Conservation (phyloP, 805 yeast species). For the Ogataea haglerorum region DNA sequence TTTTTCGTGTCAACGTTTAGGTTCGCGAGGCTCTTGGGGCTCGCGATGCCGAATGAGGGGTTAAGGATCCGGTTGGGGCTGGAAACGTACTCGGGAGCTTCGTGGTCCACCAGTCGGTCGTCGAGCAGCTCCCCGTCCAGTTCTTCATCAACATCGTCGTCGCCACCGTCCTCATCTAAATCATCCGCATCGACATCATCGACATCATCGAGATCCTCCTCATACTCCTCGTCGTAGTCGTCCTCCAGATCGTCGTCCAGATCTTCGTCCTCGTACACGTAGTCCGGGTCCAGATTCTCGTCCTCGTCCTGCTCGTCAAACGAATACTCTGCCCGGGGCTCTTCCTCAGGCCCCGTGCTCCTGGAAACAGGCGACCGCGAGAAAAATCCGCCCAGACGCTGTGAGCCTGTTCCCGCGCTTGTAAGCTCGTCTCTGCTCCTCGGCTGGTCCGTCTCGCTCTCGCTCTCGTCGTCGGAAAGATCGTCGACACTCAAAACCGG, state of each 20-base stretch:
- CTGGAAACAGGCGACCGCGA: slow-evolving; percentile 18
- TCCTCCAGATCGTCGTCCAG: slow-evolving; percentile 28
- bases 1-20: slow-evolving; percentile 15
- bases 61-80: slow-evolving; percentile 3
- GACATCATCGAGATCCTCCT: slow-evolving; percentile 20
- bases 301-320: slow-evolving; percentile 26
- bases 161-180: slow-evolving; percentile 28
- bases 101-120: slow-evolving; percentile 11
- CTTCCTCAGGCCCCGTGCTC: slow-evolving; percentile 27
- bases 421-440: slow-evolving; percentile 1
- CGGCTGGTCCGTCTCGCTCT: slow-evolving; percentile 2
- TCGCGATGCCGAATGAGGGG: slow-evolving; percentile 15
- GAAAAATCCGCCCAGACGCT: slow-evolving; percentile 18
- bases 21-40: slow-evolving; percentile 14
- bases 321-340: slow-evolving; percentile 30
- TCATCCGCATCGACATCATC: slow-evolving; percentile 19
- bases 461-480: slow-evolving; percentile 48
- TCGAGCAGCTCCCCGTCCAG: slow-evolving; percentile 15
- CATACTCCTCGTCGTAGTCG: slow-evolving; percentile 26
- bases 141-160: slow-evolving; percentile 28
- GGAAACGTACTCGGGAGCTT: slow-evolving; percentile 1
- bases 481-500: slow-evolving; percentile 66
- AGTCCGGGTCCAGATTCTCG: slow-evolving; percentile 33
- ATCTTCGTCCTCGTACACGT: slow-evolving; percentile 30
- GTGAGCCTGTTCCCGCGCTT: slow-evolving; percentile 14